Evolutionary conservation across 2,329 filamentous ascomycete genomes (phyloP).

Genomic region (Apiospora phragmitis): DNA sequence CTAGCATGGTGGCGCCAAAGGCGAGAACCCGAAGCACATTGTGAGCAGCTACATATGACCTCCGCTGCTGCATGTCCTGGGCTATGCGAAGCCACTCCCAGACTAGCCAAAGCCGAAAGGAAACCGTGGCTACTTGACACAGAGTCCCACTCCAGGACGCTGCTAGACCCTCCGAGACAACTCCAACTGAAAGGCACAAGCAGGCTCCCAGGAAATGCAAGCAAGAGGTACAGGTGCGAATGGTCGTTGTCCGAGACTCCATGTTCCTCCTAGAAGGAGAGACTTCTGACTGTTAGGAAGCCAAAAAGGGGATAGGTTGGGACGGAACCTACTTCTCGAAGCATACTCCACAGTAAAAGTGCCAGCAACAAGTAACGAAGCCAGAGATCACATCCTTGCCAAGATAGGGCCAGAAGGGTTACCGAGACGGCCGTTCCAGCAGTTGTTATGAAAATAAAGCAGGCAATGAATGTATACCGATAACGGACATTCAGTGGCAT

Average conservation of each 20-base stretch:
- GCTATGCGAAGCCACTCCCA: background rate
- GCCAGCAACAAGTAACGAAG: background rate
- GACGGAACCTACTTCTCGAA: background rate
- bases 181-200: background rate
- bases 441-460: no score
- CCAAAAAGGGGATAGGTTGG: background rate
- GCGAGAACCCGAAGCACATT: background rate
- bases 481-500: no score
- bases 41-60: background rate
- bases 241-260: background rate
- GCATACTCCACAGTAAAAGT: background rate
- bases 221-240: background rate
- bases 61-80: background rate
- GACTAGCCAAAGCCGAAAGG: background rate
- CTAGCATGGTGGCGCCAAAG: background rate
- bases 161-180: background rate
- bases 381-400: no score
- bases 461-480: no score
- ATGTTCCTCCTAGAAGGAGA: background rate
- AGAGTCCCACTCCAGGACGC: background rate
- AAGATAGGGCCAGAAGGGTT: no score
- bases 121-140: background rate
- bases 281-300: background rate
- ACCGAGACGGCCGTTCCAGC: no score
- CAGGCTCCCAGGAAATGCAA: background rate